Conservation (phyloP, 768 basidiomycete genomes). For the Podaxis carcinomalis region DNA sequence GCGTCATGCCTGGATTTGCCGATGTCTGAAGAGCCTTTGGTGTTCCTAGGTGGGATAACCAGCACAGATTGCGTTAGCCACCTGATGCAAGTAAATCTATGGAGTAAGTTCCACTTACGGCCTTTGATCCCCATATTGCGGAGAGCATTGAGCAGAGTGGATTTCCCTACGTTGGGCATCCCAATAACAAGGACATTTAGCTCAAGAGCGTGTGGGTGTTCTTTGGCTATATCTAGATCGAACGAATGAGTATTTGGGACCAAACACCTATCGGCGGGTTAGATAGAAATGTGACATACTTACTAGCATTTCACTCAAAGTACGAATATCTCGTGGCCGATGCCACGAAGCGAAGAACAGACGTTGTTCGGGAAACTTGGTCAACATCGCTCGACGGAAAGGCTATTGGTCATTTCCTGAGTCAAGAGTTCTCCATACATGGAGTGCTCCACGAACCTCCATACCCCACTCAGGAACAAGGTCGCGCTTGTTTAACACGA, state of each 20-base stretch:
- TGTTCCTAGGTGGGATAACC: constrained; percentile 40
- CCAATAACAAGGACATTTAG: constrained; percentile 91
- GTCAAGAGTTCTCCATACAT: constrained; percentile 8
- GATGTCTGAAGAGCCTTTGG: constrained; percentile 90
- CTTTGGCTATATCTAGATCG: constrained; percentile 59
- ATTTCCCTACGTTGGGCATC: constrained; percentile 99
- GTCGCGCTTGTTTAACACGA: constrained; percentile 93
- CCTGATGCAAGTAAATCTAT: constrained; percentile 6
- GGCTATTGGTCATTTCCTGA: constrained; percentile 41
- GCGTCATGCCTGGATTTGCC: constrained; percentile 87
- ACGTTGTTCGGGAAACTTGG: constrained; percentile 66
- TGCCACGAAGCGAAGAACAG: constrained; percentile 73
- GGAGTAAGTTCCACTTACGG: constrained; percentile 47
- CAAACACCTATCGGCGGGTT: constrained; percentile 7
- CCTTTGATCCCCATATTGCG: constrained; percentile 84
- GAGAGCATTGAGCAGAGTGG: constrained; percentile 87
- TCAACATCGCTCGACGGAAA: constrained; percentile 67
- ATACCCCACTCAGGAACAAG: constrained; percentile 86
- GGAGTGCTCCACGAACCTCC: constrained; percentile 48
- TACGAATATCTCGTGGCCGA: constrained; percentile 57
- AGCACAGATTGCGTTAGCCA: constrained; percentile 5
- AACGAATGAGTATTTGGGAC: not conserved
- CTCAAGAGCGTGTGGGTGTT: constrained; percentile 66
- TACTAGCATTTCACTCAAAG: constrained; percentile 63
- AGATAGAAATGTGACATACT: constrained; percentile 47